phyloP scores from a whole-genome alignment of 139 green algal species.

The Chlorella ohadii region DNA sequence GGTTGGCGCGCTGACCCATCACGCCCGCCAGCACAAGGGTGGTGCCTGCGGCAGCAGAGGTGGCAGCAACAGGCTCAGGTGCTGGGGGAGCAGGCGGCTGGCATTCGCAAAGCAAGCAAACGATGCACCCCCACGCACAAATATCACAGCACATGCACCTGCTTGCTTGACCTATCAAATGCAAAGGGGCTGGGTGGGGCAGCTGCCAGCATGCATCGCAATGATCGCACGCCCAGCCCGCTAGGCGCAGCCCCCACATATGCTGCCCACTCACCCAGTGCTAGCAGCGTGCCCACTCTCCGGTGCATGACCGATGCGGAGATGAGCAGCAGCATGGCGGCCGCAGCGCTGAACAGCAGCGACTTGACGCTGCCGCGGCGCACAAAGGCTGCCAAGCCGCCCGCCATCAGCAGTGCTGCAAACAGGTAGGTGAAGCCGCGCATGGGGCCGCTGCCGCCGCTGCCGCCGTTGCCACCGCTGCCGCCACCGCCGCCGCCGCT shows the following conservation, averaged over 20 bases:
- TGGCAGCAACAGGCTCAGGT: no score
- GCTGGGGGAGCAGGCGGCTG: no score
- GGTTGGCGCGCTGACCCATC: conserved; percentile 43
- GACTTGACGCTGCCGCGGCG: conserved; percentile 28
- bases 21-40: conserved; percentile 16
- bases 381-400: conserved; percentile 36
- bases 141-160: no score
- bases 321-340: conserved; percentile 36
- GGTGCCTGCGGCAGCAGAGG: conserved; percentile 17
- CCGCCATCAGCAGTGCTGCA: conserved; percentile 14
- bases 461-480: conserved; percentile 23
- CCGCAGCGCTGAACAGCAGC: conserved; percentile 28
- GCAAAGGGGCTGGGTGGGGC: no score
- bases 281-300: conserved; percentile 34
- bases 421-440: conserved; percentile 45
- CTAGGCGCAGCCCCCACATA: background rate
- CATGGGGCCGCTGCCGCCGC: conserved; percentile 36
- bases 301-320: conserved; percentile 43
- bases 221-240: no score
- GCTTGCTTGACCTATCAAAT: no score
- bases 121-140: no score
- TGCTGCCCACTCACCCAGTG: conserved; percentile 20
- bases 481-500: conserved; percentile 1
- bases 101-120: no score
- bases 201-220: no score